Conservation (phyloP, 2,329 filamentous ascomycete genomes). For the Ambrosiella cleistominuta region DNA sequence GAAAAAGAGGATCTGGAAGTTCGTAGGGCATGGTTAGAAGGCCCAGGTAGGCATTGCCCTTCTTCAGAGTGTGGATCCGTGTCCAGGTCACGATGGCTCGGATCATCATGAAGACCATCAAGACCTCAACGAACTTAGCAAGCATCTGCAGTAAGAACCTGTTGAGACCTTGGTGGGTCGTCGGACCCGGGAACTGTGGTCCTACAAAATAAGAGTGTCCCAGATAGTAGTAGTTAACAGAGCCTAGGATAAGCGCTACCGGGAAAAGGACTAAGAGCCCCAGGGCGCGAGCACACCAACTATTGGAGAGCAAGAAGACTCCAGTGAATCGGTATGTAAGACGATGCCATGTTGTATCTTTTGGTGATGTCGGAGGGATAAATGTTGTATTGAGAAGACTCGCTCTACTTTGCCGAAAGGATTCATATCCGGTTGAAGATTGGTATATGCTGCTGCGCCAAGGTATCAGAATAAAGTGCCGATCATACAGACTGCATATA, state of each 20-base stretch:
- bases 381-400: neutral
- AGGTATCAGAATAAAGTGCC: neutral
- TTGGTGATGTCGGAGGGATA: neutral
- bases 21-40: conserved; percentile 2
- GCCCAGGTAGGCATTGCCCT: neutral
- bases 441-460: neutral
- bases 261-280: neutral
- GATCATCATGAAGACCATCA: neutral
- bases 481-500: neutral
- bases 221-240: neutral
- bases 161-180: conserved; percentile 1
- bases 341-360: neutral
- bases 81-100: neutral
- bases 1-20: neutral
- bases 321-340: neutral
- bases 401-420: neutral
- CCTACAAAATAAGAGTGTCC: conserved; percentile 1
- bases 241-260: neutral
- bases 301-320: neutral
- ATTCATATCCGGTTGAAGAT: neutral
- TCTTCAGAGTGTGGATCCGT: neutral
- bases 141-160: conserved; percentile 1
- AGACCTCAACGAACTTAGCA: neutral
- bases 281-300: neutral
- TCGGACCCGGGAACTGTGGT: neutral